These are phyloP conservation scores for Psilocybe cyanescens DNA, from an alignment of 768 basidiomycete genomes.

Conservation along the genomic window DNA sequence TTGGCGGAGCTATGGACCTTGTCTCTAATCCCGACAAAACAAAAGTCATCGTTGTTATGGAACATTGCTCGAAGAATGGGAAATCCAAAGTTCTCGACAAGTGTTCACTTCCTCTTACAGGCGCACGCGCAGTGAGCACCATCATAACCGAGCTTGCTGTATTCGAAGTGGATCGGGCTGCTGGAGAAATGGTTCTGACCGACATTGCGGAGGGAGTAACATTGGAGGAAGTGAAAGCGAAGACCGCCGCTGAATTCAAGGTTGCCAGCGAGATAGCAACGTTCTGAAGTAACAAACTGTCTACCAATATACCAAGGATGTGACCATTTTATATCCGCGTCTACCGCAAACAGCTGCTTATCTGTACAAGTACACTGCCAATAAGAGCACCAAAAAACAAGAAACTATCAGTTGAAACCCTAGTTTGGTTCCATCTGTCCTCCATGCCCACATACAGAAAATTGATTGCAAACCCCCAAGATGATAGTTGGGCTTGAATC, in stretches of 20 bases:
- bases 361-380: background rate
- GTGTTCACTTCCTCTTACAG: constrained; percentile 87
- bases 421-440: background rate
- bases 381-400: background rate
- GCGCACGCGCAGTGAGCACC: constrained; percentile 84
- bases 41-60: constrained; percentile 88
- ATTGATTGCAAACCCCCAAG: constrained; percentile 41
- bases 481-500: constrained; percentile 18
- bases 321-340: background rate
- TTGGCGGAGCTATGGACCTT: constrained; percentile 96
- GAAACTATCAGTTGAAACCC: background rate
- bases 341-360: background rate
- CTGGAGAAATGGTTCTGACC: constrained; percentile 71
- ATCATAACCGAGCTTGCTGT: constrained; percentile 94
- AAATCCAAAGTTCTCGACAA: constrained; percentile 84
- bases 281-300: constrained; percentile 34
- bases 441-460: constrained; percentile 40
- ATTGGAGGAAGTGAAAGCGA: constrained; percentile 81
- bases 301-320: background rate
- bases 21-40: constrained; percentile 97
- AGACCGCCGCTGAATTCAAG: constrained; percentile 86
- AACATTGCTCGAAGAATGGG: constrained; percentile 90
- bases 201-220: constrained; percentile 87
- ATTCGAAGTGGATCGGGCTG: constrained; percentile 82
- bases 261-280: constrained; percentile 54